Base-by-base conservation (phyloP, 805 yeast genomes). In the Candida pini region DNA sequence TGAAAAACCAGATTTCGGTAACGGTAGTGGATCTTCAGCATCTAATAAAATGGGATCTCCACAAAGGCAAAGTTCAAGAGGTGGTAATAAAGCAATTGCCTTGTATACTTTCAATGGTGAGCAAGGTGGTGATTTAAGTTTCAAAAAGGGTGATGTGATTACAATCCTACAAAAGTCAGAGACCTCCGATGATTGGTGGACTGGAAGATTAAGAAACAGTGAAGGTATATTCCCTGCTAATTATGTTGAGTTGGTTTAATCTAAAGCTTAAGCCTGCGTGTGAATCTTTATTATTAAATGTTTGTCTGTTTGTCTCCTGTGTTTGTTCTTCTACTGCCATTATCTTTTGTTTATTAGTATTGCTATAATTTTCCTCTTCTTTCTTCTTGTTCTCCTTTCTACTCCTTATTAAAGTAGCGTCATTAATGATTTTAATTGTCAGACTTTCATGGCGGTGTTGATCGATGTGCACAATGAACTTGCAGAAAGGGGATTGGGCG, bases 181-280 rank as follows among this genome's bases (percentile, higher is more conserved):
- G 7, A 81, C 96, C 10, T 76, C 78, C 32, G 95, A 92, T 57
- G 97, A 92, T 58, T 92, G 98, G 98, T 92, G 98, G 98, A 87
- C 96, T 0, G 98, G 98, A 18, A 78, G 83, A 55, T 66, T 78
- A 35, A 84, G 83, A 47, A 90, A 94, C 9, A 63, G 63, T 41
- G 86, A 85, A 49, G 98, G 98, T 28, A 89, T 89, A 16, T 90
- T 90, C 72, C 98, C 98, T 8, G 98, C 98, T 3, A 90, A 90
- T 58, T 90, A 90, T 54, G 97, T 90, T 28, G 95, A 89, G 55
- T 61, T 89, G 49, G 73, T 78, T 34, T 81, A 54, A 48, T 21
- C 21, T 19, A 17, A 26, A 31, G 17, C 10, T 9, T 22, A 13
- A 9, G 10, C 16, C 13, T n/a, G 13, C 18, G 25, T 12, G 10